Base-by-base conservation (phyloP, 1,284 basidiomycete genomes). In the Cryptococcus jaspeensis region DNA sequence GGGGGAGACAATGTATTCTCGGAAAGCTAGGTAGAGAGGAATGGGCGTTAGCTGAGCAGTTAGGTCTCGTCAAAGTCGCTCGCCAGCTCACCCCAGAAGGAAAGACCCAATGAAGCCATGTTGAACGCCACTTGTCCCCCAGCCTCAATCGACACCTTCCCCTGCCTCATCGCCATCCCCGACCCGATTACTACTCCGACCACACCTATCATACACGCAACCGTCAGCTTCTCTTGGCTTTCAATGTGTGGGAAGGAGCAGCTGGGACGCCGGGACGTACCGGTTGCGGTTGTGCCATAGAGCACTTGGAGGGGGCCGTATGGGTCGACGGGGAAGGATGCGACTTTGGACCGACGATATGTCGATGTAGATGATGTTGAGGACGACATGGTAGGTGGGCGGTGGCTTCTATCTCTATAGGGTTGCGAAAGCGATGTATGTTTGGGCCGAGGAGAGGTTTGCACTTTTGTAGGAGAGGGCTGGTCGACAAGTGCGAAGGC, bases 1-100 rank as follows among this genome's bases (percentile, higher is more conserved):
- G 0, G 76, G 76, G 4, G 75, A 72, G 37, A 78, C 62, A 54
- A 75, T 25, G 60, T 77, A 77, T 65, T 78, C 76, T 56, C 76
- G 51, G 15, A 74, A 52, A 28, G 67, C 73, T 73, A 50, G 39
- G 22, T 25, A 9, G 18, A 5, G 28, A 22, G 37, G 36, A 15
- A 20, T 48, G 12, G 25, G 22, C 7, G 36, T 20, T n/a, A 15
- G 40, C 40, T 9, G 37, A 20, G 9, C 20, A 28, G 43, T 1
- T 28, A n/a, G n/a, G n/a, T n/a, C n/a, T n/a, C n/a, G n/a, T n/a
- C n/a, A n/a, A n/a, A n/a, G n/a, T n/a, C n/a, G n/a, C n/a, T n/a
- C n/a, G n/a, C n/a, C n/a, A 39, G 61, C 65, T 50, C 25, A 69
- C 74, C 70, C 55, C 73, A 75, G 58, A 77, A 75, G 1, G 69